Evolutionary conservation across 768 basidiomycete species (phyloP), one percentile per base, ranked within the genome.

Genomic region (Dacryopinax spathularia): DNA sequence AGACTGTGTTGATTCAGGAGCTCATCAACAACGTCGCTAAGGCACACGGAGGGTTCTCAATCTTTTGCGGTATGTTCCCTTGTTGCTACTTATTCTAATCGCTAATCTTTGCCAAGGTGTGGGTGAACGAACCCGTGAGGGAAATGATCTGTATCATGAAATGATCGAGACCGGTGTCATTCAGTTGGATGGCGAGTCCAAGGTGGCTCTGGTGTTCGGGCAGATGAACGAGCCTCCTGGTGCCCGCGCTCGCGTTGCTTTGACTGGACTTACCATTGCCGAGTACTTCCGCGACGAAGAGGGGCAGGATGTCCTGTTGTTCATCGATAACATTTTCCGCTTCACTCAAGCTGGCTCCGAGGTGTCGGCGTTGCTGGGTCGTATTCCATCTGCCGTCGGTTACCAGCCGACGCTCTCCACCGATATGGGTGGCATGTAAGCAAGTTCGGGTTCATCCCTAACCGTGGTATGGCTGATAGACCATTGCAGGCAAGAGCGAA

Each of bases 321-420:
- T 99, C 84, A 99, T 99, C 75, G 96, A 99, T 89, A 99, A 99
- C 86, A 99, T 99, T 79, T 99, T 99, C 96, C 94, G 96, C 75
- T 99, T 99, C 90, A 99, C 96, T 70, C 96, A 98, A 78, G 96
- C 96, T 73, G 96, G 96, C 87, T 99, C 96, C 68, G 96, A 98
- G 76, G 96, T 98, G 82, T 99, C 96, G 79, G 96, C 96, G 68
- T 78, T 99, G 71, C 89, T 98, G 69, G 96, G 96, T 83, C 96
- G 96, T 91, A 99, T 98, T 73, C 96, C 96, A 69, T 98, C 96
- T 69, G 96, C 96, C 68, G 96, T 99, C 84, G 96, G 96, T 85
- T 99, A 99, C 81, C 96, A 99, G 76, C 96, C 96, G 74, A 98
- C 96, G 62, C 88, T 98, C 66, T 97, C 96, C 68, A 99, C 96